Evolutionary conservation across 306 rosid species (phyloP), one percentile per base, ranked within the genome.

Genomic region (Begonia peltatifolia): DNA sequence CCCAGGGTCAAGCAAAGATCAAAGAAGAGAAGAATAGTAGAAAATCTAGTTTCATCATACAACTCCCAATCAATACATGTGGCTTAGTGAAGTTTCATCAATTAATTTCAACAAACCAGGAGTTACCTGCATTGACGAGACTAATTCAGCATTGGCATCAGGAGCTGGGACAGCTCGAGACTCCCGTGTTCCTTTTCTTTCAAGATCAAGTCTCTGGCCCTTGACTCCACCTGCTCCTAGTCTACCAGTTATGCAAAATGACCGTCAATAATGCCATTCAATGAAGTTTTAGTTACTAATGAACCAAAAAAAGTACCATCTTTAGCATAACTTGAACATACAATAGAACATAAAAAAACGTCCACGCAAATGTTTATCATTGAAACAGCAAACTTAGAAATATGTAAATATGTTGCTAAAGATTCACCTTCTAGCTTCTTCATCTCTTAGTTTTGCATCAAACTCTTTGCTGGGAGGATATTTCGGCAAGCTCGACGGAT

Each of bases 391-490:
- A 30, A 30, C 9, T 7, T 30, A 5, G 38, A 7, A 30, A 30
- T 30, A 7, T 0, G 38, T 30, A 30, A 30, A 30, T 5, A 4
- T 30, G 9, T 30, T 6, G 0, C 11, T 17, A 9, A n/a, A 10
- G 22, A 50, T 10, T 47, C 50, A 90, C 99, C 96, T 81, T 71
- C 96, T 86, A 70, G 94, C 94, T 65, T 92, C 99, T 67, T 86
- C 99, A 63, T 86, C 99, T 48, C 99, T 81, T 11, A 84, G 75
- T 78, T 92, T 92, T 20, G 95, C 93, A 70, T 90, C 99, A 67
- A 90, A 77, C 83, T 90, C 99, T 74, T 90, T 90, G 82, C 99
- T 90, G 9, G 99, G 99, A 74, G 99, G 95, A 71, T 90, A 90
- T 76, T 81, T 90, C 11, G 99, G 99, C 76, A 90, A 69, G 71